Conservation (phyloP, 768 basidiomycete species). For the Naganishia randhawae region DNA sequence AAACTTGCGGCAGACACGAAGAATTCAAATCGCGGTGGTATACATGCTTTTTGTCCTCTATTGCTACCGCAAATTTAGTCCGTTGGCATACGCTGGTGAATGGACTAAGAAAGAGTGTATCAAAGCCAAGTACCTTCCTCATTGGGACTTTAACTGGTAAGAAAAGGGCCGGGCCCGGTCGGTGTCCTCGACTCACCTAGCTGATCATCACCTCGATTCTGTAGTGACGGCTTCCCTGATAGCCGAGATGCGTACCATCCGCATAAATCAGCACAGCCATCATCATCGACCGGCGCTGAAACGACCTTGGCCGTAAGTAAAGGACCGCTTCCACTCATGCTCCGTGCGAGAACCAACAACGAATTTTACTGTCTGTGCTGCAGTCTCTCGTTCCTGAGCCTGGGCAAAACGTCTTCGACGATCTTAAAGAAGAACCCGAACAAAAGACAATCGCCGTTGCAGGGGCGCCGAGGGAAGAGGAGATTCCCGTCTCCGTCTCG, state of each 20-base stretch:
- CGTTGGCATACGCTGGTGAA: slow-evolving; percentile 72
- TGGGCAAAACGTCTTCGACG: slow-evolving; percentile 44
- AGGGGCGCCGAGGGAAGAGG: slow-evolving; percentile 33
- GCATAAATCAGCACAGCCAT: slow-evolving; percentile 4
- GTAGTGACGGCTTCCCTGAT: slow-evolving; percentile 20
- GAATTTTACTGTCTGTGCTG: background rate
- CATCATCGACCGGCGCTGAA: background rate
- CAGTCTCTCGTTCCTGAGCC: slow-evolving; percentile 35
- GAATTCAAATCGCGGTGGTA: slow-evolving; percentile 75
- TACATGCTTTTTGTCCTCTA: slow-evolving; percentile 63
- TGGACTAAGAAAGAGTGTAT: slow-evolving; percentile 83
- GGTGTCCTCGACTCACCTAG: background rate
- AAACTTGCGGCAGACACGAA: slow-evolving; percentile 66
- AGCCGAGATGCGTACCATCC: slow-evolving; percentile 23
- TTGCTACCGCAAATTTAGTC: slow-evolving; percentile 73
- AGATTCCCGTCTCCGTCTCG: slow-evolving; percentile 21
- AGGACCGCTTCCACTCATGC: background rate
- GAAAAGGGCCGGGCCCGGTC: slow-evolving; percentile 13
- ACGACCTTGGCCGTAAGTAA: slow-evolving; percentile 1
- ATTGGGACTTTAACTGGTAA: slow-evolving; percentile 89
- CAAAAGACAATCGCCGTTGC: slow-evolving; percentile 44
- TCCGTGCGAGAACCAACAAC: background rate
- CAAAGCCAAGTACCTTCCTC: slow-evolving; percentile 76
- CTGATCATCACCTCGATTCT: background rate
- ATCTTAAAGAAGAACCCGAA: slow-evolving; percentile 34